Base-by-base conservation (phyloP, 2,329 filamentous ascomycete genomes). In the Remersonia thermophila region DNA sequence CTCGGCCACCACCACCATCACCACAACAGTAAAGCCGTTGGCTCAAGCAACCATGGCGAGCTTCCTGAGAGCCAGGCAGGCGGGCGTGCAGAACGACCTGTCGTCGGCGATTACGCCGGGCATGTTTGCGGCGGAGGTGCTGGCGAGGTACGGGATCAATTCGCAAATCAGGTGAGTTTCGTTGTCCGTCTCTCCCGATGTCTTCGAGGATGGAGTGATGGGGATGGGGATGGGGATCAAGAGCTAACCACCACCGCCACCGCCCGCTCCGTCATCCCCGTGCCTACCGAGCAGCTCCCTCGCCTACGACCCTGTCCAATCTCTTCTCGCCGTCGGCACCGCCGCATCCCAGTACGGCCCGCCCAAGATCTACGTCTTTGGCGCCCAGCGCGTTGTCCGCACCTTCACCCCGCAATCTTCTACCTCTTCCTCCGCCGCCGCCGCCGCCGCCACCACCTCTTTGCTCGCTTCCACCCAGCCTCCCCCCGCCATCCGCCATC, bases 251-350 rank as follows among this genome's bases (percentile, higher is more conserved):
- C 33, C 51, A 45, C 30, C 47, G 45, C 39, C 43, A 41, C 13
- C 28, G 10, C 35, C 37, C 35, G n/a, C n/a, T n/a, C n/a, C n/a
- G n/a, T n/a, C n/a, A n/a, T n/a, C n/a, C n/a, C n/a, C n/a, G n/a
- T n/a, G n/a, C n/a, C n/a, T n/a, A n/a, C n/a, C n/a, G n/a, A n/a
- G n/a, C n/a, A 23, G 20, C 20, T 82, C 81, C 45, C 64, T 96
- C 46, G 82, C 86, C 42, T 96, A 93, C 63, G 87, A 96, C 47
- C 87, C 91, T 1, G 71, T 95, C 10, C 91, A 98, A 56, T 94
- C 87, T 18, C 76, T 98, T 39, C 70, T 98, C 35, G 91, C 91
- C 29, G 75, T 96, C 44, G 91, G 86, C 41, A 98, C 91, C 29
- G 83, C 77, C 55, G 82, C 93, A 59, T 85, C 81, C 46, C 78